Evolutionary conservation across 2,329 filamentous ascomycete genomes (phyloP), one percentile per base, ranked within the genome.

Genomic region (Xylaria sp.): DNA sequence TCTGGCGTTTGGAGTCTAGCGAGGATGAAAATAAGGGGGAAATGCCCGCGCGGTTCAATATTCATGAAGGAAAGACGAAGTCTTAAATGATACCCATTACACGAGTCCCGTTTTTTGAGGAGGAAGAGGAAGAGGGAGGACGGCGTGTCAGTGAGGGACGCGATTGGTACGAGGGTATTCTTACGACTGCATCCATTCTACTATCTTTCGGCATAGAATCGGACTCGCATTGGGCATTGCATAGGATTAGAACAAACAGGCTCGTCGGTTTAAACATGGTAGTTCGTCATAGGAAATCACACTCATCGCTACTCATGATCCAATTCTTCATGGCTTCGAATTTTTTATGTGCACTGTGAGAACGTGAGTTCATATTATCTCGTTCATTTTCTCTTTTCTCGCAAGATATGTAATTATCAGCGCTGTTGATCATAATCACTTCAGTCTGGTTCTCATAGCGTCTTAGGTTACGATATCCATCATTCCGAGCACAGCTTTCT

Each of bases 61-160:
- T 17, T 55, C 57, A 44, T 49, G 22, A 44, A 38, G 27, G 17
- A 29, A 22, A 38, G 59, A 54, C 39, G 22, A 53, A 31, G 63
- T 33, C 25, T n/a, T n/a, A n/a, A n/a, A 59, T 59, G 61, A 67
- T 67, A 67, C 65, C 65, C 65, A 45, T 67, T 59, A 55, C 55
- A 60, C 42, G 55, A 67, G 61, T 66, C 55, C 47, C 49, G 39
- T 50, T 61, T 49, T 17, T 22, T 25, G 3, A 22, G 33, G 44
- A 60, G 15, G 39, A 56, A 25, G 54, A 27, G 25, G 25, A 33
- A 51, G 42, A 50, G 6, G 45, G 31, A 25, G 11, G 13, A 4
- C 13, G 31, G 27, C 7, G 15, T 56, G 22, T 55, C n/a, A 10
- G n/a, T 17, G 25, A 51, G 51, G 44, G 22, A 57, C 31, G 17